Evolutionary conservation across 306 rosid genomes (phyloP), one percentile per base, ranked within the genome.

Genomic region (Fragaria vesca): DNA sequence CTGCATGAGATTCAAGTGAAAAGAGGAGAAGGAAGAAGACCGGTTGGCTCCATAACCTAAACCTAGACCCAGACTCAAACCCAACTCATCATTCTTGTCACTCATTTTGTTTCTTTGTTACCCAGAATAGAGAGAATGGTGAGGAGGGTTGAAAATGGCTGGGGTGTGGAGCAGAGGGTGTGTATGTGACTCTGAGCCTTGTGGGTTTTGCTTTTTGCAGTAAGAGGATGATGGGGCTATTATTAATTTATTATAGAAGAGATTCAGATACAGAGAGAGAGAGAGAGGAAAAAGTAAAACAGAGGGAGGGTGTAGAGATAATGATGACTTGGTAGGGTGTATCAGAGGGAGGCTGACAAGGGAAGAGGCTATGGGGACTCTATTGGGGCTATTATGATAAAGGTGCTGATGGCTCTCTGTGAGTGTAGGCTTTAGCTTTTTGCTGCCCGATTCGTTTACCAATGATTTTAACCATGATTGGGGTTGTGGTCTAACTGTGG

Each of bases 21-120:
- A 43, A 1, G 66, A 13, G 30, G 69, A 28, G 6, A 43, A 32
- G 16, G 69, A 16, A 74, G 84, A 78, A 38, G 82, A 65, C 18
- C 70, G 78, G 46, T 72, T 71, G 24, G 87, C 73, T 75, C 87
- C 89, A 61, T 13, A 76, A 2, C 93, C 84, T 70, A 90, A 83
- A 52, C 91, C 79, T 87, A 89, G 81, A 28, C 86, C 78, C 83
- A 92, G 87, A 0, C 90, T 78, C 72, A 88, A 82, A 1, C 86
- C 82, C 79, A 93, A 73, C 11, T 69, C 47, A 34, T 87, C 92
- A 50, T 86, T 86, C 67, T 86, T 88, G 54, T 85, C 97, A 16
- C 61, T 83, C 97, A 94, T 94, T 75, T 52, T 76, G 12, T 62
- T 43, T 66, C 18, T 61, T 21, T 11, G 50, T 34, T 26, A 1